A percentile compares a stretch with the other conserved stretches of the same genome.
Conservation (phyloP, 306 rosid genomes). For the Quercus wislizeni region DNA sequence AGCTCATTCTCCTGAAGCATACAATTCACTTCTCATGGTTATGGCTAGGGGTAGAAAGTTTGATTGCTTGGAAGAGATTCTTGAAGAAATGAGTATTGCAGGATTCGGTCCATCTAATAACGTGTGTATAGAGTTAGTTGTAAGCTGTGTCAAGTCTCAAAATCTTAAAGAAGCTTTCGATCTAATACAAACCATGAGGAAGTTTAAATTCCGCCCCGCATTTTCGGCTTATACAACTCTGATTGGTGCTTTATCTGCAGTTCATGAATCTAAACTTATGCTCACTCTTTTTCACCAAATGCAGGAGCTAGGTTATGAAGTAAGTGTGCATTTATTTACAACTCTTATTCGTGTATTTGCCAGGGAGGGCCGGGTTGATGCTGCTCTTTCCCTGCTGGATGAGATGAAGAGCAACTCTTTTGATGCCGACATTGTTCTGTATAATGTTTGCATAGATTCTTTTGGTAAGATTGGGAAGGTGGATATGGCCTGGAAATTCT, state of each 20-base stretch:
- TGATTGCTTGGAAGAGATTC: slow-evolving; percentile 57
- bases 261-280: slow-evolving; percentile 54
- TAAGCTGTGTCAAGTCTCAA: slow-evolving; percentile 45
- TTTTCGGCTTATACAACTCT: slow-evolving; percentile 85
- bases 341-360: slow-evolving; percentile 82
- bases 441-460: slow-evolving; percentile 88
- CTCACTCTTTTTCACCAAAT: slow-evolving; percentile 75
- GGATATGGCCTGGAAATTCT: slow-evolving; percentile 98
- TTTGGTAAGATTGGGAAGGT: slow-evolving; percentile 89
- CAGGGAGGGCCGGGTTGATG: slow-evolving; percentile 69
- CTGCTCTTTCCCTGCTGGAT: slow-evolving; percentile 86
- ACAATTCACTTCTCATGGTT: slow-evolving; percentile 74
- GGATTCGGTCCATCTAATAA: slow-evolving; percentile 70
- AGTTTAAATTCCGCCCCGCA: slow-evolving; percentile 87
- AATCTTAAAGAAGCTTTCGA: slow-evolving; percentile 64
- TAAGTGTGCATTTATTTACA: slow-evolving; percentile 77
- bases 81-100: slow-evolving; percentile 89
- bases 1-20: slow-evolving; percentile 59
- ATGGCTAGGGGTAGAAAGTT: slow-evolving; percentile 74
- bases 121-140: slow-evolving; percentile 56
- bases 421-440: slow-evolving; percentile 74
- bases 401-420: slow-evolving; percentile 83
- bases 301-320: slow-evolving; percentile 95
- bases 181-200: slow-evolving; percentile 79
- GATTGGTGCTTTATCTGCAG: slow-evolving; percentile 73